Evolutionary conservation across 805 yeast species (phyloP).

Genomic region (Yarrowia sp.): DNA sequence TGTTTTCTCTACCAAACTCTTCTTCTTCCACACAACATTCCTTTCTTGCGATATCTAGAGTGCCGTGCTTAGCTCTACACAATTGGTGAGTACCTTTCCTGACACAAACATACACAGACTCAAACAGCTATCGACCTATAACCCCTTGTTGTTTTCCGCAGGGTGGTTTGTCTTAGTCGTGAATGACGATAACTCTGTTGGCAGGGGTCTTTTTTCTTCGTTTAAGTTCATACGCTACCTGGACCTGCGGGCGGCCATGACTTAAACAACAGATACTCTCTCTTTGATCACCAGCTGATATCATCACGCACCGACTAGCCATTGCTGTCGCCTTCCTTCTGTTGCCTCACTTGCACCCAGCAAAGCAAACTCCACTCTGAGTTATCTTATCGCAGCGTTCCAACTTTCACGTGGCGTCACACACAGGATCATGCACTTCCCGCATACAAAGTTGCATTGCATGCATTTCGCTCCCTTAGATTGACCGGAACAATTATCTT

Average conservation of each 20-base stretch:
- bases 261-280: background rate
- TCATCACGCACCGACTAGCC: background rate
- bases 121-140: conserved; percentile 4
- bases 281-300: background rate
- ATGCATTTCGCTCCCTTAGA: conserved; percentile 24
- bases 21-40: background rate
- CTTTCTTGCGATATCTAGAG: conserved; percentile 7
- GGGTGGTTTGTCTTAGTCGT: conserved; percentile 19
- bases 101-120: background rate
- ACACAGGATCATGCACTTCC: conserved; percentile 8
- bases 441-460: conserved; percentile 15
- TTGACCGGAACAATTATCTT: conserved; percentile 22
- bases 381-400: conserved; percentile 18
- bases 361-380: conserved; percentile 3
- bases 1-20: background rate
- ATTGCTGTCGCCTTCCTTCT: background rate
- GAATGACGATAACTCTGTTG: conserved; percentile 12
- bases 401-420: conserved; percentile 23
- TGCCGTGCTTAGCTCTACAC: conserved; percentile 15
- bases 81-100: conserved; percentile 6
- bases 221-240: conserved; percentile 1
- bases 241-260: background rate
- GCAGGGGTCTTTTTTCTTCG: conserved; percentile 13
- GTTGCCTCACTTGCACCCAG: background rate
- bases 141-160: conserved; percentile 22